Percentiles rank a stretch among this genome's conserved stretches.
These are phyloP conservation scores for Rozella allomycis DNA, from an alignment of 371 early-diverging fungal genomes.

Conservation along the genomic window DNA sequence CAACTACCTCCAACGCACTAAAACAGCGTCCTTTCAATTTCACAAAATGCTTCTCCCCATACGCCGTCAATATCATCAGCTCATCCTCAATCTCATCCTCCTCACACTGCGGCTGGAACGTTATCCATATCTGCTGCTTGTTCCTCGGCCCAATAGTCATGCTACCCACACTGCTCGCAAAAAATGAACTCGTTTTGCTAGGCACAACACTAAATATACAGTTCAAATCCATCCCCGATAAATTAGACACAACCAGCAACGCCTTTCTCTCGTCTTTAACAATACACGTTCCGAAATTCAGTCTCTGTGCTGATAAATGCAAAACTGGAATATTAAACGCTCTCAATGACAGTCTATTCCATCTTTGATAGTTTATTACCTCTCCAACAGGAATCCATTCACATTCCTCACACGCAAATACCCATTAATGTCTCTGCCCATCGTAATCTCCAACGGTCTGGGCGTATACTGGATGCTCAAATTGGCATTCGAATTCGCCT, in stretches of 20 bases:
- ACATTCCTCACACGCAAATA: slow-evolving; percentile 11
- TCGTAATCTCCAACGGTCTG: slow-evolving; percentile 6
- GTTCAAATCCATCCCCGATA: slow-evolving; percentile 18
- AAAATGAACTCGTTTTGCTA: slow-evolving; percentile 4
- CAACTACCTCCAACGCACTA: slow-evolving; percentile 9
- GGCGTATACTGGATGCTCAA: slow-evolving; percentile 11
- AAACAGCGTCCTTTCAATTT: slow-evolving; percentile 7
- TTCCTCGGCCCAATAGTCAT: slow-evolving; percentile 13
- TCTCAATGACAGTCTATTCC: slow-evolving; percentile 10
- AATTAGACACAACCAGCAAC: slow-evolving; percentile 10
- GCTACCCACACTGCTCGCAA: slow-evolving; percentile 11
- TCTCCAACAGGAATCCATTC: slow-evolving; percentile 16
- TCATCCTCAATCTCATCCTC: slow-evolving; percentile 5
- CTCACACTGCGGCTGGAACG: slow-evolving; percentile 7
- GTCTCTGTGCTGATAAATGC: slow-evolving; percentile 6
- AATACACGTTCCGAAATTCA: slow-evolving; percentile 22
- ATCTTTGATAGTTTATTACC: slow-evolving; percentile 7
- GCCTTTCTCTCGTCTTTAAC: slow-evolving; percentile 9
- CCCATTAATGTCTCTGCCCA: slow-evolving; percentile 11
- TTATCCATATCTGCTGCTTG: slow-evolving; percentile 8
- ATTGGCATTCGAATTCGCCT: slow-evolving; percentile 5
- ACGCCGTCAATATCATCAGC: slow-evolving; percentile 12
- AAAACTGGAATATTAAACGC: slow-evolving; percentile 17
- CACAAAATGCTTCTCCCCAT: slow-evolving; percentile 10
- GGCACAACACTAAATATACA: slow-evolving; percentile 10